Evolutionary conservation across 495 filamentous ascomycete genomes (phyloP), one percentile per base, ranked within the genome.

Genomic region (Xylaria curta): DNA sequence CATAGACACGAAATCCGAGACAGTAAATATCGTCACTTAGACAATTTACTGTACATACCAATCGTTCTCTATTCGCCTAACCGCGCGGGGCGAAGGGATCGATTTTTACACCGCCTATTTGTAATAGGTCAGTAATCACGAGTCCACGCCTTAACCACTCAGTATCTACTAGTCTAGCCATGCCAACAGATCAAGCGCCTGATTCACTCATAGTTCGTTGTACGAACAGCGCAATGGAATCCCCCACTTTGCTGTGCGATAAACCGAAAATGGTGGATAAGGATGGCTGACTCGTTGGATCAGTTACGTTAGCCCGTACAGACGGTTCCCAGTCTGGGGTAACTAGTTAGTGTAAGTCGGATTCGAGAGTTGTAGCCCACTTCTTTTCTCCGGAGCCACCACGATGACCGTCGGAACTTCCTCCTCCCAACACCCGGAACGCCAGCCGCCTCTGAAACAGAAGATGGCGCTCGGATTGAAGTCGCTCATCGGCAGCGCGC

Each of bases 401-500:
- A 65, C 38, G 10, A 65, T 65, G 38, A 42, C 68, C 28, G 68
- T 13, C 31, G 58, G 3, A 8, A 60, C 58, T 9, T n/a, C 53
- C 28, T 31, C 47, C 12, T 38, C 40, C 1, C 61, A 71, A 51
- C 61, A 47, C 17, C 26, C 53, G 12, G 26, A 44, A 24, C 66
- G 66, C 58, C 69, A 71, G 36, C 51, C 69, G n/a, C 69, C 69
- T 9, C 38, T 66, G 26, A 71, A 71, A 7, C 62, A 71, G 38
- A 71, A 59, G 73, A 79, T 79, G 77, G 74, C 80, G 19, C 69
- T 73, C 1, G 77, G 75, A 17, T 61, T 86, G 31, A 80, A 82
- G 66, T 85, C 83, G 28, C 76, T 85, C 44, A 75, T 86, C 74
- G 79, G 79, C 71, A 78, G 79, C 68, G 82, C 82, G 59, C 76